phyloP scores from a whole-genome alignment of 306 rosid species.

The Senna tora region DNA sequence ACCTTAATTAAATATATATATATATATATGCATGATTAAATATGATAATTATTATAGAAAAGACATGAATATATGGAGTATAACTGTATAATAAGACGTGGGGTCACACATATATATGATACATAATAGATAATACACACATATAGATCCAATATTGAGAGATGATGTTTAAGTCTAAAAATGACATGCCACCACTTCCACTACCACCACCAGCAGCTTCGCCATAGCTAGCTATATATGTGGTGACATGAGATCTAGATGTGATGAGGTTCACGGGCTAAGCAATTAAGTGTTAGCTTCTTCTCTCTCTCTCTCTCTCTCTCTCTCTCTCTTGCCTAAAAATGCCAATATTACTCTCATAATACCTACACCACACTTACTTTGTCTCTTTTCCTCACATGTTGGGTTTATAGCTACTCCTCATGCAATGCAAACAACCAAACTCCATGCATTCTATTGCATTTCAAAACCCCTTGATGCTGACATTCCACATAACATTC shows the following conservation, averaged over 20 bases:
- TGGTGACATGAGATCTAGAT: constrained; percentile 52
- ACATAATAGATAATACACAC: too few relatives aligned
- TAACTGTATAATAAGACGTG: too few relatives aligned
- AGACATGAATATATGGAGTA: too few relatives aligned
- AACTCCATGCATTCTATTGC: neutral
- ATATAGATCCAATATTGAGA: constrained; percentile 6
- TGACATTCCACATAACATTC: too few relatives aligned
- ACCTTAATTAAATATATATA: too few relatives aligned
- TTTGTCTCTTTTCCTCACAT: constrained; percentile 83
- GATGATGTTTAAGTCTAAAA: constrained; percentile 40
- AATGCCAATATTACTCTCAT: constrained; percentile 47
- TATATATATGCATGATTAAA: too few relatives aligned
- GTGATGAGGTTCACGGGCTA: constrained; percentile 74
- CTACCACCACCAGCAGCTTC: neutral
- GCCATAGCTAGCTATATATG: constrained; percentile 19
- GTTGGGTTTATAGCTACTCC: constrained; percentile 49
- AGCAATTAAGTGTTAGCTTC: too few relatives aligned
- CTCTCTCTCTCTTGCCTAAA: constrained; percentile 17
- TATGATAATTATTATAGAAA: too few relatives aligned
- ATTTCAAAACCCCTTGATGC: too few relatives aligned
- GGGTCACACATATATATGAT: constrained; percentile 26
- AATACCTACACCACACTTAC: constrained; percentile 36
- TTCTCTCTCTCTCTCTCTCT: too few relatives aligned
- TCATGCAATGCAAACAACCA: constrained; percentile 53
- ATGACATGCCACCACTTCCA: constrained; percentile 37